Percentiles rank a stretch among this genome's conserved stretches.
These are phyloP conservation scores for Dionaea muscipula DNA, from an alignment of 179 eudicot genomes.

Conservation along the genomic window DNA sequence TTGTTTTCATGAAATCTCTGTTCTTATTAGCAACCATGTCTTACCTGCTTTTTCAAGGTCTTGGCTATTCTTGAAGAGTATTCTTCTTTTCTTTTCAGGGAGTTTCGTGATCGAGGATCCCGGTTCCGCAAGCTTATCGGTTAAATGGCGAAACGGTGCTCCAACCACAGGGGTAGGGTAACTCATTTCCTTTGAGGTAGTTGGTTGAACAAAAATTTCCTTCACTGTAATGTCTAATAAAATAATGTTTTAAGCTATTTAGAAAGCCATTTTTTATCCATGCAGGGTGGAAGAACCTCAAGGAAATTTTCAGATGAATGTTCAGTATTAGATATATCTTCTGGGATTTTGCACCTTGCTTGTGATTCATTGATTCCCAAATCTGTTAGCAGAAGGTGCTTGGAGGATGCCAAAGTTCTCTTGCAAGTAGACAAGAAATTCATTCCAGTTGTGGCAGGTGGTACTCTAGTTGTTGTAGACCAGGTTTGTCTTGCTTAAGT, in stretches of 20 bases:
- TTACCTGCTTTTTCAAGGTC: background rate
- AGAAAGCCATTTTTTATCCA: background rate
- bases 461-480: constrained; percentile 69
- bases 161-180: constrained; percentile 21
- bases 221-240: background rate
- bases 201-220: constrained; percentile 14
- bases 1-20: background rate
- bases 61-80: background rate
- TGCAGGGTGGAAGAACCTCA: constrained; percentile 32
- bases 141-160: constrained; percentile 53
- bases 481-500: constrained; percentile 61
- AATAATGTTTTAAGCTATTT: background rate
- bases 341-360: constrained; percentile 52
- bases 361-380: constrained; percentile 69
- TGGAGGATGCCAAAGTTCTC: constrained; percentile 67
- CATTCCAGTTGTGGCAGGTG: constrained; percentile 76
- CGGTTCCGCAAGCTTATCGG: constrained; percentile 26
- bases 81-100: constrained; percentile 23
- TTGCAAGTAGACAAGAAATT: constrained; percentile 84
- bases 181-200: constrained; percentile 12
- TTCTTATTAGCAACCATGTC: background rate
- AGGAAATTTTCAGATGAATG: constrained; percentile 22
- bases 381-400: constrained; percentile 46
- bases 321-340: constrained; percentile 53
- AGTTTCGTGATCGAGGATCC: constrained; percentile 16